Evolutionary conservation across 352 stramenopile genomes (phyloP).

Genomic region (Phytophthora tubulina): DNA sequence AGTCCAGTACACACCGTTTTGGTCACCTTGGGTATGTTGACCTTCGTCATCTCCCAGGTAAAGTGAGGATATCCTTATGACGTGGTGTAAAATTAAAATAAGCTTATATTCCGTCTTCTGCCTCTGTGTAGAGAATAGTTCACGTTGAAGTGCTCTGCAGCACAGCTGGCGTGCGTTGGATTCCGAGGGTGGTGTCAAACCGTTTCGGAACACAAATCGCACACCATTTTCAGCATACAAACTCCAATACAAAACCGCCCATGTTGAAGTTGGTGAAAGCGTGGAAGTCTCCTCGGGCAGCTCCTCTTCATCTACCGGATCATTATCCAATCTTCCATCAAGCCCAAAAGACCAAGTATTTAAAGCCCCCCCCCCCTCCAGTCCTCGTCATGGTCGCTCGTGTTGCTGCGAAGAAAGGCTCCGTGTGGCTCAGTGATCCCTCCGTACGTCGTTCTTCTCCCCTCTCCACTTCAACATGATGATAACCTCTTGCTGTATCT

Average conservation of each 20-base stretch:
- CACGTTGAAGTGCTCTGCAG: not conserved
- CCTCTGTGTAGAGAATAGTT: too few species aligned
- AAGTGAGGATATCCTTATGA: too few species aligned
- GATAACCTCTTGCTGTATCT: not conserved
- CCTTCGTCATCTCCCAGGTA: too few species aligned
- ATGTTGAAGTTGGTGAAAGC: constrained; percentile 33
- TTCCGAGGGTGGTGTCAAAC: constrained; percentile 10
- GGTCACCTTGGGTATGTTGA: too few species aligned
- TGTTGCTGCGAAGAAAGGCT: constrained; percentile 47
- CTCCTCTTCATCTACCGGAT: not conserved
- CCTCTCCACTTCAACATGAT: not conserved
- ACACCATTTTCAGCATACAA: constrained; percentile 18
- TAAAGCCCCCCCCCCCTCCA: not conserved
- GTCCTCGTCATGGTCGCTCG: constrained; percentile 45
- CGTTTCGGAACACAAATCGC: not conserved
- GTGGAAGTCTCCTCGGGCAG: constrained; percentile 9
- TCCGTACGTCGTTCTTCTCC: constrained; percentile 32
- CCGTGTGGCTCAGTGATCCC: constrained; percentile 56
- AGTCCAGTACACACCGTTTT: too few species aligned
- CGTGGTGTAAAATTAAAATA: too few species aligned
- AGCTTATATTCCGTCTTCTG: too few species aligned
- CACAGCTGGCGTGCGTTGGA: not conserved
- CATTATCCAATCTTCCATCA: constrained; percentile 37
- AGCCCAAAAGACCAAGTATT: not conserved
- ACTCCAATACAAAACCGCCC: constrained; percentile 15